Percentiles rank a stretch among this genome's conserved stretches.
phyloP scores from a whole-genome alignment of 306 rosid species.

The Erythrophleum fordii region DNA sequence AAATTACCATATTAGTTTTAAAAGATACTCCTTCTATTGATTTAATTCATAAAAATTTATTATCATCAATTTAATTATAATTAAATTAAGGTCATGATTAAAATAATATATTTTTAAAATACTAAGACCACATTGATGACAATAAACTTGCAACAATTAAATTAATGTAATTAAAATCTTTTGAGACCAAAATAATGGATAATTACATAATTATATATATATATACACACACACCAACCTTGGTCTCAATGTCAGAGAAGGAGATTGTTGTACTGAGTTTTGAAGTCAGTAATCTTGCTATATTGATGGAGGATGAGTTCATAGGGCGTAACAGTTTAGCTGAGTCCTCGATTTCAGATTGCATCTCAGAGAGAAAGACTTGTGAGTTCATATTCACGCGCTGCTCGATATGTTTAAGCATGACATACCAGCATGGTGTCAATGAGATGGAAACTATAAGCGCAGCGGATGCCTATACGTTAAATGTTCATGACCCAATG shows the following conservation, averaged over 20 bases:
- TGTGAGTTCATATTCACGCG: slow-evolving; percentile 15
- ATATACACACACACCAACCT: slow-evolving; percentile 28
- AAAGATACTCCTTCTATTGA: no score
- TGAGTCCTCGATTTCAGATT: slow-evolving; percentile 32
- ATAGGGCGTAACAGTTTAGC: background rate
- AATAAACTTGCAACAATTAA: no score
- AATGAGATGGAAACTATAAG: slow-evolving; percentile 20
- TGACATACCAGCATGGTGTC: slow-evolving; percentile 40
- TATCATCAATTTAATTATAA: no score
- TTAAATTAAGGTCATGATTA: no score
- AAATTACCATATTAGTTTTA: no score
- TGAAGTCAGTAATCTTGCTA: slow-evolving; percentile 36
- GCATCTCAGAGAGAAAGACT: slow-evolving; percentile 8
- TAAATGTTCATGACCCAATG: background rate
- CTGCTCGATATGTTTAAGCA: slow-evolving; percentile 26
- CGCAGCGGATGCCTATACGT: slow-evolving; percentile 39
- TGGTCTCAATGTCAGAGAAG: slow-evolving; percentile 35
- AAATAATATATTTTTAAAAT: no score
- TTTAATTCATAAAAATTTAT: no score
- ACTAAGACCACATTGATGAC: no score
- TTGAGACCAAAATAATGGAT: no score
- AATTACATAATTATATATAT: no score
- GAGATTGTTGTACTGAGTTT: slow-evolving; percentile 19
- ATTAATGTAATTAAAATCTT: no score
- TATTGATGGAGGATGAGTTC: slow-evolving; percentile 42